phyloP scores from a whole-genome alignment of 257 asterid species.

The Scutellaria galericulata region DNA sequence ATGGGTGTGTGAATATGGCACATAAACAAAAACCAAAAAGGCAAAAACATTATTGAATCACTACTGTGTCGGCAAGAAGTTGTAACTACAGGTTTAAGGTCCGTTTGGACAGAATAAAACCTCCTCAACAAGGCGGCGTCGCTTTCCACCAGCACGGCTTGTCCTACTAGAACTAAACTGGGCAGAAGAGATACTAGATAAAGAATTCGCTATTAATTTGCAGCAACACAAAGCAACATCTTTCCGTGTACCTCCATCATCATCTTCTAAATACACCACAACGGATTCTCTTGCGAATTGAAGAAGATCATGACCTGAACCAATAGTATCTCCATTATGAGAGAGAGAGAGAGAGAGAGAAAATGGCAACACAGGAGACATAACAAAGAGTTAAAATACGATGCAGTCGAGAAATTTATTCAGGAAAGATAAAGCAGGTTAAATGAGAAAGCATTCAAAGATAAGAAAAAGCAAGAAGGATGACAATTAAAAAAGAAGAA shows the following conservation, averaged over 20 bases:
- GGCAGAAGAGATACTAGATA: constrained; percentile 65
- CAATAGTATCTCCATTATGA: constrained; percentile 28
- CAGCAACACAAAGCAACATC: constrained; percentile 99
- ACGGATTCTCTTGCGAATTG: constrained; percentile 94
- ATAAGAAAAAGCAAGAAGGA: background rate
- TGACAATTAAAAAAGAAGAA: constrained; percentile 20
- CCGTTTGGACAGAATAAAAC: constrained; percentile 47
- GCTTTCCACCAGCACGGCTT: constrained; percentile 86
- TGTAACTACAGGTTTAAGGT: constrained; percentile 1
- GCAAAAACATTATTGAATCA: constrained; percentile 18
- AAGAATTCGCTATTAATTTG: constrained; percentile 85
- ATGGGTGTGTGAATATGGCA: constrained; percentile 18
- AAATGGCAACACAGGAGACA: constrained; percentile 17
- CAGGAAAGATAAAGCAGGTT: constrained; percentile 69
- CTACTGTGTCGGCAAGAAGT: constrained; percentile 16
- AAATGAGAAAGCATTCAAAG: constrained; percentile 55
- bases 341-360: no score
- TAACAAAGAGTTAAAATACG: background rate
- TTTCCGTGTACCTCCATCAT: constrained; percentile 93
- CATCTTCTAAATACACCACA: constrained; percentile 89
- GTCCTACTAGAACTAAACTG: constrained; percentile 80
- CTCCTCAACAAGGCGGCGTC: constrained; percentile 96
- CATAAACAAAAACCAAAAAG: background rate
- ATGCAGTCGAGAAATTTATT: constrained; percentile 60
- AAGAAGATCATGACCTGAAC: constrained; percentile 92